These are phyloP conservation scores for Penicillium lividum DNA, from an alignment of 495 filamentous ascomycete species.

Conservation along the genomic window DNA sequence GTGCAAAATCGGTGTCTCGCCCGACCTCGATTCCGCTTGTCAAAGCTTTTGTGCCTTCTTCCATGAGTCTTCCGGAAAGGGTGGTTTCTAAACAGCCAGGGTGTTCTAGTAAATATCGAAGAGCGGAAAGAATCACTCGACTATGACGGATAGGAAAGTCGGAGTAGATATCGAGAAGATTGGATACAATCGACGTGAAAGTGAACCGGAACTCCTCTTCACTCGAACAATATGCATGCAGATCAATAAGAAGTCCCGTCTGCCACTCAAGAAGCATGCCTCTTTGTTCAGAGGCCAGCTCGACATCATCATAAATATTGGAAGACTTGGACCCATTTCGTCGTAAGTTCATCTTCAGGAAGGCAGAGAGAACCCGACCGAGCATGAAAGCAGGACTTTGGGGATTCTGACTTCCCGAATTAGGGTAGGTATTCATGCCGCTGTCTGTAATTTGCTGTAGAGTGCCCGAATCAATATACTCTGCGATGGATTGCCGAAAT, in stretches of 20 bases:
- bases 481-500: conserved; percentile 46
- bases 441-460: conserved; percentile 36
- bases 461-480: conserved; percentile 47
- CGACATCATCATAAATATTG: conserved; percentile 45
- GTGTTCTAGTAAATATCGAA: conserved; percentile 43
- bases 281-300: conserved; percentile 35
- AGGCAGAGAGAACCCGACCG: conserved; percentile 47
- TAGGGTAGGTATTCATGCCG: conserved; percentile 28
- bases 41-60: conserved; percentile 39
- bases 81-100: conserved; percentile 33
- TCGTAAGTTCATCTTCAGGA: conserved; percentile 46
- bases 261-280: conserved; percentile 60
- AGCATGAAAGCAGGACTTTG: conserved; percentile 46
- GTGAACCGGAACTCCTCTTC: conserved; percentile 36
- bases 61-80: conserved; percentile 30
- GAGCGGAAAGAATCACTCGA: conserved; percentile 42
- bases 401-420: conserved; percentile 31
- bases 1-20: conserved; percentile 55
- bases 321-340: conserved; percentile 26
- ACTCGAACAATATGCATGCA: conserved; percentile 27
- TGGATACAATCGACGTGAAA: conserved; percentile 32
- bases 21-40: conserved; percentile 35
- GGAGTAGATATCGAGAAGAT: conserved; percentile 46
- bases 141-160: conserved; percentile 46
- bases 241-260: conserved; percentile 41